A percentile compares a stretch with the other conserved stretches of the same genome.
phyloP scores from a whole-genome alignment of 164 flowering plant genomes.

The Chimonanthus praecox region DNA sequence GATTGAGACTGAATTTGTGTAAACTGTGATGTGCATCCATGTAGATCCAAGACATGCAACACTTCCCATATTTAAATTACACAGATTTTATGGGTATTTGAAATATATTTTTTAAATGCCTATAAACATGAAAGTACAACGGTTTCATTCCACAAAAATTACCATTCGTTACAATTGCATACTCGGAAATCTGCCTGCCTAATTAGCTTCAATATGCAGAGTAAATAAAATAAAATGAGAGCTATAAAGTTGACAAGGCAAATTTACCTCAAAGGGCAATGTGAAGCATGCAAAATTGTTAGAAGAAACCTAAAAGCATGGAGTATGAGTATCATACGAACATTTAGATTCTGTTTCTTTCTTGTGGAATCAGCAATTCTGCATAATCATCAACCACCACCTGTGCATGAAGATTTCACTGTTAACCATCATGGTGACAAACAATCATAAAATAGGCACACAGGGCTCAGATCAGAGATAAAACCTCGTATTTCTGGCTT shows the following conservation, averaged over 20 bases:
- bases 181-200: too few species aligned
- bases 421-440: not conserved
- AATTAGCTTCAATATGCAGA: too few species aligned
- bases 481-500: conserved; percentile 55
- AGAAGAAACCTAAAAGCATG: conserved; percentile 13
- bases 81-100: too few species aligned
- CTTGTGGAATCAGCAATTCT: conserved; percentile 54
- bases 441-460: not conserved
- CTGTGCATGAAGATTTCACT: conserved; percentile 23
- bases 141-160: too few species aligned
- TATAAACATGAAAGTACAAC: too few species aligned
- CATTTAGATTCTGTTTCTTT: conserved; percentile 33
- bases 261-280: conserved; percentile 15
- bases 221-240: too few species aligned
- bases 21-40: too few species aligned
- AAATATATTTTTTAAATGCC: too few species aligned
- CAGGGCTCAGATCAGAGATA: not conserved
- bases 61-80: too few species aligned
- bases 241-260: not conserved
- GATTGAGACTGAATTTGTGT: too few species aligned
- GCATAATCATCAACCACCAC: conserved; percentile 53
- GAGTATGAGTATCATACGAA: not conserved
- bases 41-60: too few species aligned
- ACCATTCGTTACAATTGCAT: too few species aligned
- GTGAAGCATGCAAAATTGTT: conserved; percentile 31